Percentiles rank a stretch among this genome's conserved stretches.
These are phyloP conservation scores for Linum tenue DNA, from an alignment of 345 rosid genomes.

Conservation along the genomic window DNA sequence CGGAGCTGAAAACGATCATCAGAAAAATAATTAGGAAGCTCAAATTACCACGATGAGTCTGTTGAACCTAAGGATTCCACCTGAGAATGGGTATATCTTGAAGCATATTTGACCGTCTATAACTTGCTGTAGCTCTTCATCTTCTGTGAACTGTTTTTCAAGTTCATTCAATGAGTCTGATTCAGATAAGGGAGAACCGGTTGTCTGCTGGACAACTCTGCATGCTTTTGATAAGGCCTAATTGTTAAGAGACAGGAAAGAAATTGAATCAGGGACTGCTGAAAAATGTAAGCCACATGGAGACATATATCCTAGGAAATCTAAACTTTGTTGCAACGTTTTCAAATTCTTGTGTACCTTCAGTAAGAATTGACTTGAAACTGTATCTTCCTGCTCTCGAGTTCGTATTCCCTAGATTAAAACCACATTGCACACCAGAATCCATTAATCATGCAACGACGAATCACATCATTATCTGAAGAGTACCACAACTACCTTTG, in stretches of 20 bases:
- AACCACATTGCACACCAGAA: background rate
- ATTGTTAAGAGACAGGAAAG: slow-evolving; percentile 1
- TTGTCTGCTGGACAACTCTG: slow-evolving; percentile 37
- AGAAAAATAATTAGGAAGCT: slow-evolving; percentile 13
- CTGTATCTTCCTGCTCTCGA: slow-evolving; percentile 70
- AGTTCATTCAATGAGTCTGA: slow-evolving; percentile 46
- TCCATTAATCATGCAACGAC: background rate
- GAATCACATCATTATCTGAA: background rate
- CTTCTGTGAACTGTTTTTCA: slow-evolving; percentile 50
- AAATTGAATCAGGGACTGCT: background rate
- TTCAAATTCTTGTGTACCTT: slow-evolving; percentile 41
- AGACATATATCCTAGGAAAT: background rate
- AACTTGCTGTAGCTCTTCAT: slow-evolving; percentile 70
- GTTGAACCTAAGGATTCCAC: slow-evolving; percentile 34
- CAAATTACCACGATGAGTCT: slow-evolving; percentile 2
- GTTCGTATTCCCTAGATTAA: slow-evolving; percentile 48
- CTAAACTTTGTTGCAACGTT: background rate
- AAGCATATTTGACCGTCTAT: slow-evolving; percentile 55
- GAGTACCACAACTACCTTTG: slow-evolving; percentile 38
- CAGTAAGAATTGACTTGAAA: slow-evolving; percentile 61
- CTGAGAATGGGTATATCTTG: slow-evolving; percentile 65
- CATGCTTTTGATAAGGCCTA: slow-evolving; percentile 85
- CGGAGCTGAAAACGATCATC: slow-evolving; percentile 19
- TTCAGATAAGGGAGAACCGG: slow-evolving; percentile 44
- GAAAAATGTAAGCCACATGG: background rate